These are phyloP conservation scores for Fomitopsis betulina DNA, from an alignment of 1,284 basidiomycete species.

Conservation along the genomic window DNA sequence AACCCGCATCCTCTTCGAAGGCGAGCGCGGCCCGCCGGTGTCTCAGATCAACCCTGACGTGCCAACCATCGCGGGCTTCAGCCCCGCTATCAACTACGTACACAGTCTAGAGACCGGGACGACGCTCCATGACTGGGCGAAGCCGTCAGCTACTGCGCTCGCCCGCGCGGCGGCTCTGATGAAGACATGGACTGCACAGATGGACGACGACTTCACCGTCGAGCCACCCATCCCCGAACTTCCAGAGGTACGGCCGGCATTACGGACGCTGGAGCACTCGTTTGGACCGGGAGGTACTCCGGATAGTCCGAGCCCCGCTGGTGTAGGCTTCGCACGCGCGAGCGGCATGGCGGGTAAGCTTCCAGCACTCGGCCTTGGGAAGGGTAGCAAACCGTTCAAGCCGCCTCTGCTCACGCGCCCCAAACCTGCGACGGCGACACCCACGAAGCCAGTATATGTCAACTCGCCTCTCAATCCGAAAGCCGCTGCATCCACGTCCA, in stretches of 20 bases:
- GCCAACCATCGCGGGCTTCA: constrained; percentile 7
- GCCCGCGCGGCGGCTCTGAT: constrained; percentile 52
- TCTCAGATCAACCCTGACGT: background rate
- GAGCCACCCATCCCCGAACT: constrained; percentile 1
- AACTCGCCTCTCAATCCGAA: constrained; percentile 31
- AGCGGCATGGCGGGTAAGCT: constrained; percentile 1
- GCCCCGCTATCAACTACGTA: constrained; percentile 9
- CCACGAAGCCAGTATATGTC: constrained; percentile 11
- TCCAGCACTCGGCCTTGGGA: constrained; percentile 13
- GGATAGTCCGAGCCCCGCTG: constrained; percentile 19
- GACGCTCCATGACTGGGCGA: constrained; percentile 26
- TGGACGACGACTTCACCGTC: constrained; percentile 22
- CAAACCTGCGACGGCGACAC: constrained; percentile 9
- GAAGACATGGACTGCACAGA: constrained; percentile 49
- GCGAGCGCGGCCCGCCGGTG: background rate
- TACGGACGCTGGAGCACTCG: constrained; percentile 40
- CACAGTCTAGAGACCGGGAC: background rate
- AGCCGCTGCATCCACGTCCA: constrained; percentile 1
- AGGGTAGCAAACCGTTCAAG: constrained; percentile 46
- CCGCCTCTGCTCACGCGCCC: constrained; percentile 39
- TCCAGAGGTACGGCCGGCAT: constrained; percentile 27
- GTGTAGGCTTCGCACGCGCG: constrained; percentile 18
- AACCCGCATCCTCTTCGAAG: background rate
- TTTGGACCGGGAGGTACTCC: constrained; percentile 15
- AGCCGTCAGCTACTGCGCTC: constrained; percentile 55